Percentiles rank a stretch among this genome's conserved stretches.
These are phyloP conservation scores for Lactarius sp. DNA, from an alignment of 768 basidiomycete genomes.

Conservation along the genomic window DNA sequence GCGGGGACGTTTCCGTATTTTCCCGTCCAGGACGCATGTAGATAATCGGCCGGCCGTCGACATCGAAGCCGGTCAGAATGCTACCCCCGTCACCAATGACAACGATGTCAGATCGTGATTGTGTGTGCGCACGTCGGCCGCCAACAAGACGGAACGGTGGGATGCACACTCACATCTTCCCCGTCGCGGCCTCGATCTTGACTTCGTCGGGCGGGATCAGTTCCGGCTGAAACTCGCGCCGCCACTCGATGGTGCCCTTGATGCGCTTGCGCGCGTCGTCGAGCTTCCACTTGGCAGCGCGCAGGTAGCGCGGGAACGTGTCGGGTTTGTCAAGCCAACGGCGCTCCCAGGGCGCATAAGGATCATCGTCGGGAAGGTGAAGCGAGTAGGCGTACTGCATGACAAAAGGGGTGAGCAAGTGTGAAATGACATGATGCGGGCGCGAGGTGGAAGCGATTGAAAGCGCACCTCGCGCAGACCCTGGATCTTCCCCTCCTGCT, in stretches of 20 bases:
- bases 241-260: slow-evolving; percentile 76
- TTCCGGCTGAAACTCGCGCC: slow-evolving; percentile 80
- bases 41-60: slow-evolving; percentile 79
- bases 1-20: slow-evolving; percentile 71
- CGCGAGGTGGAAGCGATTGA: not conserved
- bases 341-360: slow-evolving; percentile 72
- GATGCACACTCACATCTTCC: slow-evolving; percentile 65
- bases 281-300: slow-evolving; percentile 80
- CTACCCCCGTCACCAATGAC: slow-evolving; percentile 34
- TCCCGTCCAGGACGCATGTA: slow-evolving; percentile 88
- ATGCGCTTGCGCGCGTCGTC: slow-evolving; percentile 75
- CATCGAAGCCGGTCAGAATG: slow-evolving; percentile 79
- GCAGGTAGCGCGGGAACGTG: slow-evolving; percentile 72
- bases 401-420: not conserved
- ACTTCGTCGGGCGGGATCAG: slow-evolving; percentile 78
- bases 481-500: slow-evolving; percentile 55
- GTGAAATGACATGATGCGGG: not conserved
- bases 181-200: slow-evolving; percentile 74
- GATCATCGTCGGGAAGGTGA: slow-evolving; percentile 57
- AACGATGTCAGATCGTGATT: not conserved
- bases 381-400: slow-evolving; percentile 63
- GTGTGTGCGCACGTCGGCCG: not conserved
- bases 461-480: slow-evolving; percentile 56
- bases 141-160: not conserved
- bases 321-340: slow-evolving; percentile 69